These are phyloP conservation scores for Ophiostoma australiae DNA, from an alignment of 2,329 filamentous ascomycete species.

Conservation along the genomic window DNA sequence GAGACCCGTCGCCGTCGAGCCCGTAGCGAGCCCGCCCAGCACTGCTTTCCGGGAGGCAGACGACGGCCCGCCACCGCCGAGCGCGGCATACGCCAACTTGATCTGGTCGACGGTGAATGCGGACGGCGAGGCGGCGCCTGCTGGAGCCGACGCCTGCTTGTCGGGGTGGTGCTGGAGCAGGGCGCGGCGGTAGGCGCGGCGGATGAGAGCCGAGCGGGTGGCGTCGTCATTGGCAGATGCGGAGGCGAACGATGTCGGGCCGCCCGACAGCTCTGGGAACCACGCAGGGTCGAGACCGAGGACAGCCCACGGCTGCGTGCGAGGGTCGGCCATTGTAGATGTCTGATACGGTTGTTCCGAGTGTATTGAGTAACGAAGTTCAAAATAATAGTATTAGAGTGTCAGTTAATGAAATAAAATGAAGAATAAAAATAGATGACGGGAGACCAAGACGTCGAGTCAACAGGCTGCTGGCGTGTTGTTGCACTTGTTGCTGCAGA, in stretches of 20 bases:
- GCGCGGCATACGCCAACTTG: conserved; percentile 51
- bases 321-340: conserved; percentile 12
- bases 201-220: conserved; percentile 46
- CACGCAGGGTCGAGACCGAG: conserved; percentile 22
- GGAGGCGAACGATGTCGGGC: conserved; percentile 29
- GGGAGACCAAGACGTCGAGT: too few relatives aligned
- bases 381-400: background rate
- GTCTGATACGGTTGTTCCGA: too few relatives aligned
- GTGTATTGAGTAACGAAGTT: background rate
- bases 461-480: too few relatives aligned
- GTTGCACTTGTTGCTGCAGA: too few relatives aligned
- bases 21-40: background rate
- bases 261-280: background rate
- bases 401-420: too few relatives aligned
- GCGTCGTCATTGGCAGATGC: conserved; percentile 30
- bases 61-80: conserved; percentile 32
- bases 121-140: background rate
- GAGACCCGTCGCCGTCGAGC: conserved; percentile 46
- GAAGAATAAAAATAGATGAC: too few relatives aligned
- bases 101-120: conserved; percentile 59
- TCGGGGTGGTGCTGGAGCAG: conserved; percentile 63
- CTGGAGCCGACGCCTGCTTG: conserved; percentile 38
- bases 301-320: conserved; percentile 19
- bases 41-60: background rate
- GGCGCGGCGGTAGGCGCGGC: conserved; percentile 59